phyloP scores from a whole-genome alignment of 495 filamentous ascomycete genomes.

The Apiosordaria backusii region DNA sequence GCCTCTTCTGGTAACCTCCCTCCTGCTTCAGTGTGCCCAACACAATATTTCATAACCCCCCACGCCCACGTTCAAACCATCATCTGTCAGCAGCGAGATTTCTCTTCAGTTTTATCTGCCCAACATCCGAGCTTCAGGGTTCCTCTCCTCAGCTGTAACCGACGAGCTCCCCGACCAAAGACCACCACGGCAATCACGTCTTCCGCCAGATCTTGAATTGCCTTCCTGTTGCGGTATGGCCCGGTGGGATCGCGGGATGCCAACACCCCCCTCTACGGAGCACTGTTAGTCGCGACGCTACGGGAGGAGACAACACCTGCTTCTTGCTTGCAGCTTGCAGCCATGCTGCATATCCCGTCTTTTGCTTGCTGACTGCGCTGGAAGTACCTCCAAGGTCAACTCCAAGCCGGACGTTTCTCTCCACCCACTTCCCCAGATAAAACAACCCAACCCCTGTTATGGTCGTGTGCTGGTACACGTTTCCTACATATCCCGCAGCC shows the following conservation, averaged over 20 bases:
- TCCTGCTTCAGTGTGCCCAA: neutral
- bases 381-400: neutral
- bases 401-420: too few species aligned
- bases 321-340: slow-evolving; percentile 1
- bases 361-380: neutral
- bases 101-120: neutral
- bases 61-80: neutral
- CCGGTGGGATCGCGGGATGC: slow-evolving; percentile 15
- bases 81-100: neutral
- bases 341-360: neutral
- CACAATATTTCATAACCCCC: neutral
- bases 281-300: neutral
- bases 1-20: neutral
- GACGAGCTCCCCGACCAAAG: slow-evolving; percentile 8
- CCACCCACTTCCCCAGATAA: neutral
- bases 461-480: neutral
- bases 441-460: neutral
- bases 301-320: neutral
- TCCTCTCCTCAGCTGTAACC: slow-evolving; percentile 5
- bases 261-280: neutral
- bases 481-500: neutral
- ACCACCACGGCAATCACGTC: slow-evolving; percentile 7
- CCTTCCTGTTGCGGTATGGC: slow-evolving; percentile 28
- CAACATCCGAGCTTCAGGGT: slow-evolving; percentile 1
- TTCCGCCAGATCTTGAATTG: slow-evolving; percentile 2